These are phyloP conservation scores for Prunus campanulata DNA, from an alignment of 306 rosid species.

Conservation along the genomic window DNA sequence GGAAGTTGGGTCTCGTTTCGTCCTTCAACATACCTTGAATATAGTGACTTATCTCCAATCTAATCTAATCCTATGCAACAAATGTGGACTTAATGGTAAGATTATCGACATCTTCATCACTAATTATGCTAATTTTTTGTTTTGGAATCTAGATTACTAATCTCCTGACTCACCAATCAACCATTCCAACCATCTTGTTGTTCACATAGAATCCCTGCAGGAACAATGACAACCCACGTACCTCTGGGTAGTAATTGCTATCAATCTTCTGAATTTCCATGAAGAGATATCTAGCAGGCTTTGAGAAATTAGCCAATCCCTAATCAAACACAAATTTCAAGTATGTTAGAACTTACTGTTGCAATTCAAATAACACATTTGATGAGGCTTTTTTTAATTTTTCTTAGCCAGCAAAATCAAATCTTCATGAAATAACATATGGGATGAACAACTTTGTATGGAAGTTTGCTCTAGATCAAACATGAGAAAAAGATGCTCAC, in stretches of 20 bases:
- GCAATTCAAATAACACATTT: no score
- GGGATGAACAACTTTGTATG: no score
- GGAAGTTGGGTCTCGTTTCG: no score
- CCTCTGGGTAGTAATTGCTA: constrained; percentile 94
- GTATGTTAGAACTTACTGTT: background rate
- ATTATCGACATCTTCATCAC: background rate
- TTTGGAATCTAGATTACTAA: background rate
- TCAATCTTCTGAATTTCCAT: constrained; percentile 86
- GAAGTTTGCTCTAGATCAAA: background rate
- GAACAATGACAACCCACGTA: constrained; percentile 14
- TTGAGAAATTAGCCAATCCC: constrained; percentile 93
- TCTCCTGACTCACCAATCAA: constrained; percentile 14
- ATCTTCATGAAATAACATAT: background rate
- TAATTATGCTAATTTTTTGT: background rate
- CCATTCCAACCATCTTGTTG: background rate
- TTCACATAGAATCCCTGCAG: background rate
- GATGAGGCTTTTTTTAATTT: no score
- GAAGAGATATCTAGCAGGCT: constrained; percentile 75
- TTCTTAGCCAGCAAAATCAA: background rate
- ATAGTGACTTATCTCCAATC: no score
- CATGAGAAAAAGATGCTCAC: constrained; percentile 39
- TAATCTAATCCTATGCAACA: background rate
- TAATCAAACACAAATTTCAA: constrained; percentile 26
- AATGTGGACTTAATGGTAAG: no score
- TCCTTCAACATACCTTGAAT: no score